Percentiles rank a stretch among this genome's conserved stretches.
phyloP scores from a whole-genome alignment of 2,329 filamentous ascomycete genomes.

The Calonectria pauciramosa region DNA sequence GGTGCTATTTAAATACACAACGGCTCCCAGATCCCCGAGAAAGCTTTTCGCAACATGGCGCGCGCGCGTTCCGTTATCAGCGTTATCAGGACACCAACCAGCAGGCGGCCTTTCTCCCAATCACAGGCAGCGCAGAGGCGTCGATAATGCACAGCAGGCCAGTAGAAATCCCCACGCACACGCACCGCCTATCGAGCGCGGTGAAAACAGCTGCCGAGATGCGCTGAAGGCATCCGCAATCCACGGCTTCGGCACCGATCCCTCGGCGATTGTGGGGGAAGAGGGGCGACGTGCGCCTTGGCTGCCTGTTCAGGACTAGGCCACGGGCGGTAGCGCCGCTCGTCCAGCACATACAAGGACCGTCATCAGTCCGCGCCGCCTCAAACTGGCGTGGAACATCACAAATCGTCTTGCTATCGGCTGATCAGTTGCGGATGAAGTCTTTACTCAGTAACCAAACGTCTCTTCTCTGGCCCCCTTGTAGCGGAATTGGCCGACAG shows the following conservation, averaged over 20 bases:
- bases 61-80: not conserved
- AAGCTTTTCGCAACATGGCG: not conserved
- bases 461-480: slow-evolving; percentile 29
- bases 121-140: not conserved
- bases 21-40: not conserved
- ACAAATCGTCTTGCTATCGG: slow-evolving; percentile 7
- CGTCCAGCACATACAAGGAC: slow-evolving; percentile 11
- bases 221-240: not conserved
- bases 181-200: not conserved
- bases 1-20: not conserved
- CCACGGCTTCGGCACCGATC: slow-evolving; percentile 14
- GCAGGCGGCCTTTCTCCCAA: not conserved
- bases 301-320: slow-evolving; percentile 50
- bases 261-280: slow-evolving; percentile 29
- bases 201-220: not conserved
- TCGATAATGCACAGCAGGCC: too few relatives aligned
- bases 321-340: slow-evolving; percentile 2
- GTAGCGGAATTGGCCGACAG: slow-evolving; percentile 31
- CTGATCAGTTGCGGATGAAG: slow-evolving; percentile 16
- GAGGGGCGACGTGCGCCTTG: slow-evolving; percentile 44
- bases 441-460: slow-evolving; percentile 35
- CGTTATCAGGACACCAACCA: not conserved
- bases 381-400: not conserved
- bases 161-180: too few relatives aligned
- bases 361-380: not conserved